A percentile compares a stretch with the other conserved stretches of the same genome.
Conservation (phyloP, 177 flowering plant genomes). For the Telopea speciosissima region DNA sequence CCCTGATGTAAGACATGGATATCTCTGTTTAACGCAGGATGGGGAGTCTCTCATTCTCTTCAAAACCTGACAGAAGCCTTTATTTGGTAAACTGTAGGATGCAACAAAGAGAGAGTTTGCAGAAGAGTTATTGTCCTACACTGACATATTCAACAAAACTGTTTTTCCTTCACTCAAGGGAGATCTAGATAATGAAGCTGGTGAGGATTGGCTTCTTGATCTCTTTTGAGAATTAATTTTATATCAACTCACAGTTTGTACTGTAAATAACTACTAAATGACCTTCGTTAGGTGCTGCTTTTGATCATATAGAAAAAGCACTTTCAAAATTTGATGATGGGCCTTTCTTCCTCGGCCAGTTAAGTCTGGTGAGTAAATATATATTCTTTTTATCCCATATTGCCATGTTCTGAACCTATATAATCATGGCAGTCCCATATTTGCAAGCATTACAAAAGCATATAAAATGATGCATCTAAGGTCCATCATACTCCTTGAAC, state of each 20-base stretch:
- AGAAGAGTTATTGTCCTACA: slow-evolving; percentile 49
- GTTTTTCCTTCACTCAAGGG: slow-evolving; percentile 29
- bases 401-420: not conserved
- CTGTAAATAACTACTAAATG: not conserved
- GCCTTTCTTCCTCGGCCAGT: slow-evolving; percentile 16
- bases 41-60: not conserved
- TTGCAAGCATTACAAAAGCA: not conserved
- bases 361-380: slow-evolving; percentile 49
- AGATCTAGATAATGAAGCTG: slow-evolving; percentile 19
- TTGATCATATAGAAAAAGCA: slow-evolving; percentile 36
- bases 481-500: not conserved
- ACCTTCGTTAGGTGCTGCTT: slow-evolving; percentile 35
- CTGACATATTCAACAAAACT: slow-evolving; percentile 31
- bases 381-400: no score
- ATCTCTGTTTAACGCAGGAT: not conserved
- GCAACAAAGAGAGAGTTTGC: slow-evolving; percentile 34
- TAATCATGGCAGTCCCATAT: not conserved
- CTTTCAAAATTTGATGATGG: slow-evolving; percentile 65
- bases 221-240: not conserved
- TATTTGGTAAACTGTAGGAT: slow-evolving; percentile 34
- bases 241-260: not conserved
- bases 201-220: slow-evolving; percentile 20
- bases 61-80: not conserved
- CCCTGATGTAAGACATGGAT: slow-evolving; percentile 7
- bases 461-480: not conserved